These are phyloP conservation scores for Punica granatum DNA, from an alignment of 345 rosid genomes.

Conservation along the genomic window DNA sequence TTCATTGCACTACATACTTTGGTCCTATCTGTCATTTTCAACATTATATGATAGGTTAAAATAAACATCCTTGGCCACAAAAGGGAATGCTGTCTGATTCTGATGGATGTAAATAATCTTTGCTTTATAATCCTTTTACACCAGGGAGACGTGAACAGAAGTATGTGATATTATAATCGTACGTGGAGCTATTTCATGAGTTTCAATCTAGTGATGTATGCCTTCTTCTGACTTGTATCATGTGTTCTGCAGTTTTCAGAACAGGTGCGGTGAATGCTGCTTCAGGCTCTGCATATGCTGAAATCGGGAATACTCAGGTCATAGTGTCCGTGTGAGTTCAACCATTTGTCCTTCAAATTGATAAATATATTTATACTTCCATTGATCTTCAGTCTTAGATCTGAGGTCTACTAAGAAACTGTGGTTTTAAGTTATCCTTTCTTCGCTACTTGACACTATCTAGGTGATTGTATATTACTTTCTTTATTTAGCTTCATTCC, in stretches of 20 bases:
- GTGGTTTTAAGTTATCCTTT: neutral
- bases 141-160: neutral
- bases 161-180: no score
- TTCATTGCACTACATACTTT: neutral
- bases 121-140: neutral
- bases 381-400: neutral
- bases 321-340: constrained; percentile 91
- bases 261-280: constrained; percentile 85
- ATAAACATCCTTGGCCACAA: neutral
- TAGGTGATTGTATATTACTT: neutral
- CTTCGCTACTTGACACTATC: neutral
- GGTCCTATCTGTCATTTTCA: neutral
- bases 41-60: neutral
- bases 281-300: constrained; percentile 94
- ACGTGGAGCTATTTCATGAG: neutral
- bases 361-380: neutral
- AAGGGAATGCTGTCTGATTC: neutral
- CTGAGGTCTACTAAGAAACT: neutral
- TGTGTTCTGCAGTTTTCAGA: constrained; percentile 51
- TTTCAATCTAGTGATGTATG: neutral
- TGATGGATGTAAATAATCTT: neutral
- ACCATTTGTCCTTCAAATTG: neutral
- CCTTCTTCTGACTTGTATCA: neutral
- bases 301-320: constrained; percentile 90
- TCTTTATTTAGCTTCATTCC: neutral